Evolutionary conservation across 768 basidiomycete genomes (phyloP), one percentile per base, ranked within the genome.

Genomic region (Amanita exitialis): DNA sequence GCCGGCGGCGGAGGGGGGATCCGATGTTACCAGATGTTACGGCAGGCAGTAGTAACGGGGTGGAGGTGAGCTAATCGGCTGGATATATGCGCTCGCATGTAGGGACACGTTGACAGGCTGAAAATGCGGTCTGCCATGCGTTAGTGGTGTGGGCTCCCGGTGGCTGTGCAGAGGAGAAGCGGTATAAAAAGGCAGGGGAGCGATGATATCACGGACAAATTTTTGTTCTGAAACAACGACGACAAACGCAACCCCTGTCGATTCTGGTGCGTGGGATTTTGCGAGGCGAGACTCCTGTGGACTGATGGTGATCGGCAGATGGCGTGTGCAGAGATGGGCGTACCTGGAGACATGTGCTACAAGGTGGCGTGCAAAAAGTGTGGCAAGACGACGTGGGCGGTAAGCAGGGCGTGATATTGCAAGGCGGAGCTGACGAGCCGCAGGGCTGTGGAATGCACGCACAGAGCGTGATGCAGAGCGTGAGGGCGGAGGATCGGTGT

Each of bases 311-410:
- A 44, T 44, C 43, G 10, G 27, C n/a, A 39, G 43, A 51, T 51
- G 49, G 42, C 32, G n/a, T 1, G 1, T 13, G 23, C 13, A 10
- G 41, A 51, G 28, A 35, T 5, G 3, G 25, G 18, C 57, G 57
- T 64, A 56, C 79, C 74, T 50, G 73, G 71, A 55, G 68, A 84
- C 60, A 58, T 64, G 53, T 88, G 86, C 69, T 75, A 64, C 61
- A 56, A 64, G 54, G 79, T 82, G 52, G 71, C 72, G 52, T 88
- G 86, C 66, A 65, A 63, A 47, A 69, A 64, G 53, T 88, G 86
- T 63, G 73, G 74, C 45, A 87, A 86, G 73, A 78, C 68, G 21
- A 86, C 81, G 16, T 88, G 86, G 86, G 70, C 61, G 69, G 86
- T 8, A 8, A 43, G 18, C 45, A 35, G 37, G 49, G 57, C 69